phyloP scores from a whole-genome alignment of 2,329 filamentous ascomycete species.

The Calonectria pteridis region DNA sequence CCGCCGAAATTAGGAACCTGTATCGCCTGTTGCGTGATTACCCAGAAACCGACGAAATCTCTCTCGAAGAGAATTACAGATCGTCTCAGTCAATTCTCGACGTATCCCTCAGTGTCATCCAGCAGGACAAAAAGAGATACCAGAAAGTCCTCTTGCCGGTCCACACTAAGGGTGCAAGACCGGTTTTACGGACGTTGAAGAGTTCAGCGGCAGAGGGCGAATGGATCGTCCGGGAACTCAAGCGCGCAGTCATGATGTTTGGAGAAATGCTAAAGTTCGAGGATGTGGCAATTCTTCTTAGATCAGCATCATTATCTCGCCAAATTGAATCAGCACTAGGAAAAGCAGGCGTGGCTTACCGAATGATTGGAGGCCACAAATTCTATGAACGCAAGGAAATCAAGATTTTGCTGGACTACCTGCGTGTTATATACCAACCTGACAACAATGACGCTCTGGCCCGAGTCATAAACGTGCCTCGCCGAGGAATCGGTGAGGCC shows the following conservation, averaged over 20 bases:
- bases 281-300: slow-evolving; percentile 89
- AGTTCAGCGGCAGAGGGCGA: slow-evolving; percentile 80
- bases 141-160: slow-evolving; percentile 84
- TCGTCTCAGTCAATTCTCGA: slow-evolving; percentile 88
- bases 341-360: slow-evolving; percentile 85
- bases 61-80: slow-evolving; percentile 93
- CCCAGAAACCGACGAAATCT: slow-evolving; percentile 82
- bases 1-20: slow-evolving; percentile 91
- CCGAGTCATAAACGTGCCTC: slow-evolving; percentile 86
- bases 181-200: slow-evolving; percentile 82
- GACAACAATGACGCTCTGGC: slow-evolving; percentile 88
- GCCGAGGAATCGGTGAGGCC: slow-evolving; percentile 82
- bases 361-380: slow-evolving; percentile 89
- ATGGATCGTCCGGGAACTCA: slow-evolving; percentile 91
- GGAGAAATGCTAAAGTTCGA: slow-evolving; percentile 79
- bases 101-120: slow-evolving; percentile 86
- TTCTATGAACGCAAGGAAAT: slow-evolving; percentile 95
- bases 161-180: slow-evolving; percentile 82
- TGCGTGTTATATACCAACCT: slow-evolving; percentile 86
- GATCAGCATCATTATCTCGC: slow-evolving; percentile 84
- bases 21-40: slow-evolving; percentile 82
- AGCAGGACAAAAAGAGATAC: slow-evolving; percentile 87
- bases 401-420: slow-evolving; percentile 88
- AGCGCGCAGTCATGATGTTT: slow-evolving; percentile 76
- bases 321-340: slow-evolving; percentile 88